Base-by-base conservation (phyloP, 495 filamentous ascomycete species). In the Podospora pseudoanserina region DNA sequence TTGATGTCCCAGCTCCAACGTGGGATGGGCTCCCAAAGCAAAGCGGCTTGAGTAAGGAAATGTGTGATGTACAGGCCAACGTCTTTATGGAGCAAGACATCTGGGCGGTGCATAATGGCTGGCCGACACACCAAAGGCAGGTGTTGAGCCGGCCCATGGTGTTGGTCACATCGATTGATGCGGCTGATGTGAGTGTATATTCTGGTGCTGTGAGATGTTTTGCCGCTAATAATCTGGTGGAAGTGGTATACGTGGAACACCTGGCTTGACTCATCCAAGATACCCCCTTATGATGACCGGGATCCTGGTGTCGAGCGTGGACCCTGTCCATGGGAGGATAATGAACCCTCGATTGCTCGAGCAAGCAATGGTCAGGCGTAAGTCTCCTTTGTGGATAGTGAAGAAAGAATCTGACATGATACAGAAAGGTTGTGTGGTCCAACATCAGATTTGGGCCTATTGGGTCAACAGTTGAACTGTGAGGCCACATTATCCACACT, bases 401-500 rank as follows among this genome's bases (percentile, higher is more conserved):
- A 57, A 16, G 18, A 34, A 53, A 28, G 30, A 1, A 57, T 27
- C 63, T 67, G 62, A 68, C 60, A 49, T 28, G 28, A 28, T 28
- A 44, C 60, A 72, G 70, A 58, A 75, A 77, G 70, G 81, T 83
- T 65, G 65, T 78, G 64, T 83, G 75, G 75, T 83, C 88, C 65
- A 90, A 90, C 82, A 89, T 91, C 79, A 83, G 85, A 72, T 86
- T 88, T 72, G 89, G 89, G 19, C 84, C 87, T 32, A 84, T 92
- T 67, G 86, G 84, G 61, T 87, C 86, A 15, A 90, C 87, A 68
- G 58, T 71, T 2, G 39, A 63, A 2, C 28, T 67, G 4, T 71
- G 64, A 71, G 23, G 9, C 3, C 7, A 13, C 23, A 23, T 23
- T 23, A 23, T 23, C 23, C 2, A 23, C 23, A 1, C 1, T 23